Evolutionary conservation across 2,329 filamentous ascomycete genomes (phyloP).

Genomic region (Cladosporium sp.): DNA sequence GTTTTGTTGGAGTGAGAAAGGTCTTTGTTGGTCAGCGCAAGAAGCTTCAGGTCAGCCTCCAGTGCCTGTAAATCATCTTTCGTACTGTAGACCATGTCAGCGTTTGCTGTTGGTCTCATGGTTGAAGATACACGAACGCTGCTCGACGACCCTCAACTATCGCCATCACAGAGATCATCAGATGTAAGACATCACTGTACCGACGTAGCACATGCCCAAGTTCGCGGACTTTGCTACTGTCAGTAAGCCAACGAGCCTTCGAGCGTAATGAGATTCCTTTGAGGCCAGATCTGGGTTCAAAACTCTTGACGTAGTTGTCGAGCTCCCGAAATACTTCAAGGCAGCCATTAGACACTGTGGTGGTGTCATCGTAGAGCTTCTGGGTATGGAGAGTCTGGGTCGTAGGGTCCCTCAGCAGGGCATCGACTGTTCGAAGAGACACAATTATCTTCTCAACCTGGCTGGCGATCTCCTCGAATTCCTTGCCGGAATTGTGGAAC

Average conservation of each 20-base stretch:
- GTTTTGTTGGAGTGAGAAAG: slow-evolving; percentile 6
- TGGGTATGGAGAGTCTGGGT: slow-evolving; percentile 8
- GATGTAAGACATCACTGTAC: slow-evolving; percentile 11
- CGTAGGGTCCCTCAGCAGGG: not conserved
- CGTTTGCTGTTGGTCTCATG: not conserved
- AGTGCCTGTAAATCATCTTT: slow-evolving; percentile 9
- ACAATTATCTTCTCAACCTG: not conserved
- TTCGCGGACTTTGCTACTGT: not conserved
- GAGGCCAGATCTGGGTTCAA: not conserved
- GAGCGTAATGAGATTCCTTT: not conserved
- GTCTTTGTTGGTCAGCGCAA: slow-evolving; percentile 1
- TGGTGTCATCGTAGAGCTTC: slow-evolving; percentile 13
- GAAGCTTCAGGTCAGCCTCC: slow-evolving; percentile 1
- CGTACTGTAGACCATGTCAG: not conserved
- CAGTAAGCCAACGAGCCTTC: not conserved
- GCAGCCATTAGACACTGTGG: slow-evolving; percentile 7
- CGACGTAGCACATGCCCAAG: not conserved
- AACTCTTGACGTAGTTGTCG: not conserved
- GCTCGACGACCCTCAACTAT: slow-evolving; percentile 15
- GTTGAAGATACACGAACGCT: not conserved
- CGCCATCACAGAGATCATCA: slow-evolving; percentile 15
- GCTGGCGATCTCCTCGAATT: not conserved
- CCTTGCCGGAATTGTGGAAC: not conserved
- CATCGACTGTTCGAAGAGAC: not conserved
- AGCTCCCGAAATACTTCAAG: slow-evolving; percentile 9